Percentiles rank a stretch among this genome's conserved stretches.
phyloP scores from a whole-genome alignment of 2,329 filamentous ascomycete genomes.

The Exophiala bonariae region DNA sequence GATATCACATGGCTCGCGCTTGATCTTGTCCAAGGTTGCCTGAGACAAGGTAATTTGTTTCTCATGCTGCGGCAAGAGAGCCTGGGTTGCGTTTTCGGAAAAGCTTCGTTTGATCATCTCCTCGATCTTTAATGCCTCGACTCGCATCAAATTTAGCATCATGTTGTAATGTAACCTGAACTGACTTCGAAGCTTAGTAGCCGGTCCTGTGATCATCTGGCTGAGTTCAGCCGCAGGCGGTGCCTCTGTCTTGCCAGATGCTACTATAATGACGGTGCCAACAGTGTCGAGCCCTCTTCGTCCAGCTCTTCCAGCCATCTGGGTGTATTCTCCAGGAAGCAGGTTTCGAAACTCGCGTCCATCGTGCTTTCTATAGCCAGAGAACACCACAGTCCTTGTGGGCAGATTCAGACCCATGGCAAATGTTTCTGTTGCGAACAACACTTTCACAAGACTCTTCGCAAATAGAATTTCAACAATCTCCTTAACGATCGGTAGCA shows the following conservation, averaged over 20 bases:
- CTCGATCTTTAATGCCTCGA: slow-evolving; percentile 96
- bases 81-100: slow-evolving; percentile 96
- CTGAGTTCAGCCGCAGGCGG: slow-evolving; percentile 79
- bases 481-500: slow-evolving; percentile 96
- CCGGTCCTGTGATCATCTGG: slow-evolving; percentile 94
- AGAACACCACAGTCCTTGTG: slow-evolving; percentile 95
- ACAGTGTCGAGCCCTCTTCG: slow-evolving; percentile 89
- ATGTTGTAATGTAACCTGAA: slow-evolving; percentile 99
- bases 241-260: slow-evolving; percentile 77
- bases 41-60: slow-evolving; percentile 91
- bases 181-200: slow-evolving; percentile 91
- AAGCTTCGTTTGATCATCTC: slow-evolving; percentile 99
- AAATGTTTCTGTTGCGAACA: slow-evolving; percentile 98
- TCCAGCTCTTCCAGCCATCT: slow-evolving; percentile 95
- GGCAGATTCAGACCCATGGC: slow-evolving; percentile 97
- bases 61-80: slow-evolving; percentile 89
- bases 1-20: slow-evolving; percentile 76
- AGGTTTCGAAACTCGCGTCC: slow-evolving; percentile 89
- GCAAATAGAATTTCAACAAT: slow-evolving; percentile 96
- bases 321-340: slow-evolving; percentile 92
- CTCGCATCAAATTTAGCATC: slow-evolving; percentile 92
- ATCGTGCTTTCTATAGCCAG: slow-evolving; percentile 94
- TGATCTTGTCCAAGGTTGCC: slow-evolving; percentile 85
- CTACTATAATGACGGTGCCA: slow-evolving; percentile 91
- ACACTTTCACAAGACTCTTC: slow-evolving; percentile 89